Conservation (phyloP, 257 asterid species). For the Ilex aquifolium region DNA sequence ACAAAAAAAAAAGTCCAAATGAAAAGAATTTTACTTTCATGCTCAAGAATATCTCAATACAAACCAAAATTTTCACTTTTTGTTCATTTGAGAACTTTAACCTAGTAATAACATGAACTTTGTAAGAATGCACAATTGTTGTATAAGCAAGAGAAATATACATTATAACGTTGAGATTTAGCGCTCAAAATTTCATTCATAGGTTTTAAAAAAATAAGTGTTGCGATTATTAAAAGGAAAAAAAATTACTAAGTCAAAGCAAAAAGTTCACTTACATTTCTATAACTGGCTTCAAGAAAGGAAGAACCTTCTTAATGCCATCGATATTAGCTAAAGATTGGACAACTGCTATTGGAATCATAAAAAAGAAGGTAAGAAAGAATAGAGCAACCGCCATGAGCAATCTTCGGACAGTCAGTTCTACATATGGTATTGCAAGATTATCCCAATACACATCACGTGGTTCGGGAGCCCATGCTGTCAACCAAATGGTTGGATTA, state of each 20-base stretch:
- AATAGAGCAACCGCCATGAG: slow-evolving; percentile 50
- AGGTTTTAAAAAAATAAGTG: neutral
- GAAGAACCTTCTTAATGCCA: slow-evolving; percentile 57
- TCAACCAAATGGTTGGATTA: slow-evolving; percentile 72
- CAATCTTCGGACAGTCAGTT: slow-evolving; percentile 47
- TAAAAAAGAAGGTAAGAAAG: slow-evolving; percentile 76
- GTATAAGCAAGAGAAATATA: neutral
- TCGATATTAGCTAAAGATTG: slow-evolving; percentile 82
- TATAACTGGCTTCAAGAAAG: slow-evolving; percentile 59
- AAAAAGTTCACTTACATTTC: slow-evolving; percentile 37
- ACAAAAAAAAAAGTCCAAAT: no score
- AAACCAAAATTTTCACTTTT: neutral
- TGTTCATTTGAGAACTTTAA: neutral
- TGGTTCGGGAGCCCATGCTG: slow-evolving; percentile 96
- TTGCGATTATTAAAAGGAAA: neutral
- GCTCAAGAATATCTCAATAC: neutral
- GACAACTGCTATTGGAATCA: slow-evolving; percentile 85
- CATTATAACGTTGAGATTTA: no score
- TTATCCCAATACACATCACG: slow-evolving; percentile 84
- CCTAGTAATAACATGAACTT: neutral
- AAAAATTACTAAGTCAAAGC: neutral
- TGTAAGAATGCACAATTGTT: neutral
- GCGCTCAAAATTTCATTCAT: neutral
- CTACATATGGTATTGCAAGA: slow-evolving; percentile 66
- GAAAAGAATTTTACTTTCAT: no score